Conservation (phyloP, 768 basidiomycete species). For the Phaeolepiota aurea region DNA sequence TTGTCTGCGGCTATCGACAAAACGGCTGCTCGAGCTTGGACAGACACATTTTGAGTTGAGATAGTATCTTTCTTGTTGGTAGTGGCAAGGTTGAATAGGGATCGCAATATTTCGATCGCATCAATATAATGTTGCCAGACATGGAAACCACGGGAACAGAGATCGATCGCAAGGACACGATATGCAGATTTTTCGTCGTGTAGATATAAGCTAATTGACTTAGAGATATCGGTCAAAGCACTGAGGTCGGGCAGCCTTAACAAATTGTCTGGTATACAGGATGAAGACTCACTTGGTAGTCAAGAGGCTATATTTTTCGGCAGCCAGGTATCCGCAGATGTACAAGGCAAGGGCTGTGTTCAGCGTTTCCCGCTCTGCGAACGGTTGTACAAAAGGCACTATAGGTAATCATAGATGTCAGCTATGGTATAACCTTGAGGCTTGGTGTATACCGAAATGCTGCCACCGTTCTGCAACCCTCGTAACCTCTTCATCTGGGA, state of each 20-base stretch:
- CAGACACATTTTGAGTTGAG: conserved; percentile 55
- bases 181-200: conserved; percentile 63
- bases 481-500: conserved; percentile 62
- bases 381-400: conserved; percentile 60
- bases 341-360: conserved; percentile 66
- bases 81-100: conserved; percentile 77
- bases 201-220: conserved; percentile 72
- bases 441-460: conserved; percentile 43
- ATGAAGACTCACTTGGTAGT: conserved; percentile 48
- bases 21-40: conserved; percentile 77
- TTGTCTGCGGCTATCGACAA: conserved; percentile 77
- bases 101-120: conserved; percentile 78
- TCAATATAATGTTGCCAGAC: conserved; percentile 95
- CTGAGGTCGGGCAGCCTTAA: too few relatives aligned
- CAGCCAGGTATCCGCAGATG: conserved; percentile 75
- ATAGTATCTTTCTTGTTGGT: conserved; percentile 62
- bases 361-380: conserved; percentile 48
- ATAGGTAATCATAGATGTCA: background rate
- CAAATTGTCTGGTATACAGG: background rate
- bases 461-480: conserved; percentile 56
- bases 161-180: conserved; percentile 73
- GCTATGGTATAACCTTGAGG: background rate
- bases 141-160: conserved; percentile 85
- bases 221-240: conserved; percentile 74
- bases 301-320: conserved; percentile 71